Percentiles rank a stretch among this genome's conserved stretches.
phyloP scores from a whole-genome alignment of 305 asterid genomes.

The Lippia alba region DNA sequence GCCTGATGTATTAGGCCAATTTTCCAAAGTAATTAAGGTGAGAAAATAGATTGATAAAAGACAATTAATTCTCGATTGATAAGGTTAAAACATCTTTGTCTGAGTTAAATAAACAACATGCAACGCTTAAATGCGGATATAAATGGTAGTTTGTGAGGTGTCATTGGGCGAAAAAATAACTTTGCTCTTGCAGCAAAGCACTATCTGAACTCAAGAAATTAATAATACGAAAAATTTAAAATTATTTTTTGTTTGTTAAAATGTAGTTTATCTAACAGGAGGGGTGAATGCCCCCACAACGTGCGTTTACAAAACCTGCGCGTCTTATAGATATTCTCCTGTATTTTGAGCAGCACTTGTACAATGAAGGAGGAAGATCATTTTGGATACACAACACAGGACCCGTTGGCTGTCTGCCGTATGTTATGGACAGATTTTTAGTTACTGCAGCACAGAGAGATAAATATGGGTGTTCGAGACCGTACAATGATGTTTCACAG shows the following conservation, averaged over 20 bases:
- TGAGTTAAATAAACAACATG: too few relatives aligned
- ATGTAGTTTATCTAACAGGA: neutral
- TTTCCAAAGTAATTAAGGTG: slow-evolving; percentile 59
- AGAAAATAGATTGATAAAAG: neutral
- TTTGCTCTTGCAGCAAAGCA: too few relatives aligned
- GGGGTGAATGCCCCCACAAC: neutral
- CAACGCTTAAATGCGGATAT: too few relatives aligned
- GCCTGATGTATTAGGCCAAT: slow-evolving; percentile 61
- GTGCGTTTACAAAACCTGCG: too few relatives aligned
- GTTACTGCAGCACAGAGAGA: slow-evolving; percentile 64
- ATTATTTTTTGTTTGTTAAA: too few relatives aligned
- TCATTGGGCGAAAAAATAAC: too few relatives aligned
- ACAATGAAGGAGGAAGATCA: slow-evolving; percentile 59
- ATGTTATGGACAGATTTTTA: slow-evolving; percentile 60
- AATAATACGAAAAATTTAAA: too few relatives aligned
- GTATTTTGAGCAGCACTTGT: slow-evolving; percentile 40
- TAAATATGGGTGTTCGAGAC: slow-evolving; percentile 60
- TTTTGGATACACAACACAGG: slow-evolving; percentile 85
- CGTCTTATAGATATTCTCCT: neutral
- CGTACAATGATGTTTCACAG: slow-evolving; percentile 66
- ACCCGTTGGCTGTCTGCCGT: slow-evolving; percentile 77
- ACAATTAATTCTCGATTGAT: too few relatives aligned
- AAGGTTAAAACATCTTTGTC: too few relatives aligned
- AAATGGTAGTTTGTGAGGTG: too few relatives aligned
- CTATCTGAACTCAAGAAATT: too few relatives aligned